A percentile compares a stretch with the other conserved stretches of the same genome.
Conservation (phyloP, 257 asterid species). For the Fraxinus americana region DNA sequence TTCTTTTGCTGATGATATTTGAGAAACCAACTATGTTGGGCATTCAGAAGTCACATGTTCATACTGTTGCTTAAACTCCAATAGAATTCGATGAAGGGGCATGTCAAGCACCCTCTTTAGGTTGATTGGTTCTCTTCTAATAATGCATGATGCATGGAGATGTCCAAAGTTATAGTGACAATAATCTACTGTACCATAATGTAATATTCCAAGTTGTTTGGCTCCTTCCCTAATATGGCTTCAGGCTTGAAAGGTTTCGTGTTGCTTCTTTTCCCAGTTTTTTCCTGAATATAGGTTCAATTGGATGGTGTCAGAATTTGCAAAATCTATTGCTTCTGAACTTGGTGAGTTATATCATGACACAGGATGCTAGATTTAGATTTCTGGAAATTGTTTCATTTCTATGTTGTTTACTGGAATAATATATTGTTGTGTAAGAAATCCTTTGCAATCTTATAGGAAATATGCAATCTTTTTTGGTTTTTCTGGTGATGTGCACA, state of each 20-base stretch:
- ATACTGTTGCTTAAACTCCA: neutral
- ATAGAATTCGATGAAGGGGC: neutral
- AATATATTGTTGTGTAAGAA: conserved; percentile 7
- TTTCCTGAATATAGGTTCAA: conserved; percentile 89
- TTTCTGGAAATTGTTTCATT: neutral
- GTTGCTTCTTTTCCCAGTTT: conserved; percentile 48
- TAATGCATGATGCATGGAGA: neutral
- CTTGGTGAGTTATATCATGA: conserved; percentile 61
- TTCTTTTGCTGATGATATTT: neutral
- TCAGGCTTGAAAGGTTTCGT: conserved; percentile 24
- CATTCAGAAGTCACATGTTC: neutral
- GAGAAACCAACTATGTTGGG: neutral
- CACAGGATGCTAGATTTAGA: conserved; percentile 5
- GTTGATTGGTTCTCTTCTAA: neutral
- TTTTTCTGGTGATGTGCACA: neutral
- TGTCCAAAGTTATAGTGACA: neutral
- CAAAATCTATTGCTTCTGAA: conserved; percentile 71
- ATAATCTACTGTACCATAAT: neutral
- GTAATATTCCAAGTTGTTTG: conserved; percentile 5
- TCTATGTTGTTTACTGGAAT: conserved; percentile 12
- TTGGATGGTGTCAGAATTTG: conserved; percentile 83
- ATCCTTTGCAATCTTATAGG: neutral
- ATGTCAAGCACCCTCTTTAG: neutral
- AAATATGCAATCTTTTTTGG: neutral
- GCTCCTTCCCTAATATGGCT: conserved; percentile 18